Evolutionary conservation across 805 yeast genomes (phyloP), one percentile per base, ranked within the genome.

Genomic region (Zygosaccharomyces pseudorouxii): DNA sequence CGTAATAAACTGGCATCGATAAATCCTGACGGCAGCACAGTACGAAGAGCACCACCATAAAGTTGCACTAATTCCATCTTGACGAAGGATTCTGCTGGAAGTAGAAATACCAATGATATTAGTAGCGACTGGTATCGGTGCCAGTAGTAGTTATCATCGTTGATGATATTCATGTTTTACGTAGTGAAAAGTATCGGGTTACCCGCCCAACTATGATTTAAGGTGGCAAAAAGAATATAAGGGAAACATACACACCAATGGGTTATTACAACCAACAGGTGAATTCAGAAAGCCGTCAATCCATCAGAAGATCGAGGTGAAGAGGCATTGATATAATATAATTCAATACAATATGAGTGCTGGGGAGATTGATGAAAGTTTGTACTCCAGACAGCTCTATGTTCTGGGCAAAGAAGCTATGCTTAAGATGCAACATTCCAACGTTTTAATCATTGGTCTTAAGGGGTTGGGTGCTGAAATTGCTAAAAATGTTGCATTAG

Each of bases 351-450:
- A 23, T 41, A 41, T 41, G 44, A 41, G 44, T n/a, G 36, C 44
- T 41, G 72, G 64, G 38, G 77, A 80, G 52, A 92, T 93, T 61
- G 99, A 93, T 67, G 99, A 93, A 75, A 77, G 95, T 50, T 78
- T 93, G 57, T 93, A 93, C 76, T 90, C 98, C 35, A 88, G 99
- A 68, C 99, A 93, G 72, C 79, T 93, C 69, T 89, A 92, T 61
- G 99, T 93, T 45, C 71, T 93, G 55, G 99, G 99, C 53, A 89
- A 88, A 61, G 99, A 93, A 56, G 99, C 99, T 45, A 93, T 93
- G 99, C 74, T 90, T 59, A 87, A 89, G 68, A 87, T 93, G 97
- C 96, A 90, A 61, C 77, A 80, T 56, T 89, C 98, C 22, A 89
- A 86, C 59, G 97, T 93, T n/a, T 78, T 93, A 43, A 76, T 93